phyloP scores from a whole-genome alignment of 345 rosid genomes.

The Pugionium dolabratum region DNA sequence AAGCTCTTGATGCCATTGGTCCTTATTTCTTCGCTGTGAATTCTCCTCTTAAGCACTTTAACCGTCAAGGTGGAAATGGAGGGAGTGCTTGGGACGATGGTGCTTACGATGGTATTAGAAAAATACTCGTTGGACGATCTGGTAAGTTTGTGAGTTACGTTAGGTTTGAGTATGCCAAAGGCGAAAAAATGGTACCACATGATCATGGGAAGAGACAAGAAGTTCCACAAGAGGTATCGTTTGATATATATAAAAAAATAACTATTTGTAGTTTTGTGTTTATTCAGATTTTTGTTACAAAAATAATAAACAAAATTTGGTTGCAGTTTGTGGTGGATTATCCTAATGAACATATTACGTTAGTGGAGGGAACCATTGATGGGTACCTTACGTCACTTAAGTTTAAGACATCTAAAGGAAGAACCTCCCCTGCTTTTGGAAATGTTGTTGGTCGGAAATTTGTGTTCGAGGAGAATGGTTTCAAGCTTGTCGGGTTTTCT shows the following conservation, averaged over 20 bases:
- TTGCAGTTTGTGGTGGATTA: slow-evolving; percentile 33
- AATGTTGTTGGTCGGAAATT: slow-evolving; percentile 28
- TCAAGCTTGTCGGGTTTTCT: slow-evolving; percentile 36
- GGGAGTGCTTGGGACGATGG: slow-evolving; percentile 40
- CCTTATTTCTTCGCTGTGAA: slow-evolving; percentile 25
- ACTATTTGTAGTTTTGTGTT: background rate
- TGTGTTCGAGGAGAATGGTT: slow-evolving; percentile 23
- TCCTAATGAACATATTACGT: slow-evolving; percentile 36
- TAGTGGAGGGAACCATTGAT: slow-evolving; percentile 35
- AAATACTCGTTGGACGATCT: slow-evolving; percentile 22
- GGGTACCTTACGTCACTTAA: slow-evolving; percentile 19
- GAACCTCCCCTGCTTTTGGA: slow-evolving; percentile 33
- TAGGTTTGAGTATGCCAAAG: slow-evolving; percentile 37
- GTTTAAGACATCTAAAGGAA: slow-evolving; percentile 37
- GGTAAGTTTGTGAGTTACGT: slow-evolving; percentile 21
- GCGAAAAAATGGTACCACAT: slow-evolving; percentile 25
- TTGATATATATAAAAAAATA: no score
- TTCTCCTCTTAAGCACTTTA: slow-evolving; percentile 30
- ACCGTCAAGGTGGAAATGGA: slow-evolving; percentile 28
- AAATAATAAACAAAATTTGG: background rate
- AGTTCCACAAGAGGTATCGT: slow-evolving; percentile 20
- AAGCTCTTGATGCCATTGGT: slow-evolving; percentile 34
- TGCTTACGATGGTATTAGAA: slow-evolving; percentile 33
- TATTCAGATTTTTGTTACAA: background rate
- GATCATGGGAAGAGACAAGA: slow-evolving; percentile 31